Base-by-base conservation (phyloP, 805 yeast genomes). In the Alloascoidea africana region DNA sequence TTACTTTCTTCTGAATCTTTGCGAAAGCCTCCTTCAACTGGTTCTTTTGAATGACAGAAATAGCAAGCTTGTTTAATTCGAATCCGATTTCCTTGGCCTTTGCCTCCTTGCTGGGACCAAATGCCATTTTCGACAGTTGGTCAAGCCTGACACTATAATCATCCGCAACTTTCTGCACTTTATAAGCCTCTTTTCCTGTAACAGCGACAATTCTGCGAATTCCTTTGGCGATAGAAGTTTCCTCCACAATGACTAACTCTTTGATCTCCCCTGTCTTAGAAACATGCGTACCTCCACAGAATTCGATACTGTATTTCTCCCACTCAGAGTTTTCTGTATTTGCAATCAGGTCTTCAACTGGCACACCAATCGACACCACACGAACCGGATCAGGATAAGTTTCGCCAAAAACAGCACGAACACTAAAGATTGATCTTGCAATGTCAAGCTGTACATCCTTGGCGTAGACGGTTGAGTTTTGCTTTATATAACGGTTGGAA, bases 261-360 rank as follows among this genome's bases (percentile, higher is more conserved):
- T 86, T 86, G 56, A 91, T 91, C 42, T 89, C 97, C 43, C 89
- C 81, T 14, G 97, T 89, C 60, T 81, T 79, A 36, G 73, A 68
- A 46, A 91, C 96, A 53, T 91, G 99, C 8, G 98, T 91, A 62
- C 99, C 99, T 63, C 99, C 99, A 63, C 99, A 91, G 69, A 91
- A 91, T 64, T 91, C 99, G 46, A 91, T 69, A 1, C 96, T 84
- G 52, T 70, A 66, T 33, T 70, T 62, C 50, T 58, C 61, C 97
- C 98, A 91, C 51, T 83, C 73, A 37, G 63, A 62, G 53, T 72
- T 81, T 18, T 63, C 49, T 47, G 96, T 95, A 49, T 76, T 66
- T 4, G 67, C 65, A 46, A 89, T 56, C 47, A 91, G 65, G 11
- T 81, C 91, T 17, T 82, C 86, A 34, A 91, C 86, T 35, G 95